These are phyloP conservation scores for Moniliophthora roreri DNA, from an alignment of 1,284 basidiomycete species.

Conservation along the genomic window DNA sequence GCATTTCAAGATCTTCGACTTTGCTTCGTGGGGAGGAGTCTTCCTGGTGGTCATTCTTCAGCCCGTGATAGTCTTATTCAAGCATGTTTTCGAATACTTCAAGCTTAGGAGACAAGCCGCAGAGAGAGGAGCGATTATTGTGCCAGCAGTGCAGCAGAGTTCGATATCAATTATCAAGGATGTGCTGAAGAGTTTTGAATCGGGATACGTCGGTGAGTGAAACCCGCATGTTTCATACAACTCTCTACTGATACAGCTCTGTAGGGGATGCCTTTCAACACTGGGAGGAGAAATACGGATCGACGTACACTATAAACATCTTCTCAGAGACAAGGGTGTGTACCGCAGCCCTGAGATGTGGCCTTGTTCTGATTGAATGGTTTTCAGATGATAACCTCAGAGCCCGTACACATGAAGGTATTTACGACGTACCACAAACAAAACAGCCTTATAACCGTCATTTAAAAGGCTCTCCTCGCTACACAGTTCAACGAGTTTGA, in stretches of 20 bases:
- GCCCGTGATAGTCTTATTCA: not conserved
- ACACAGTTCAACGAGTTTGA: slow-evolving; percentile 40
- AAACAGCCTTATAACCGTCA: not conserved
- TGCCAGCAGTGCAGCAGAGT: slow-evolving; percentile 8
- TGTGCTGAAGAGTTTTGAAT: slow-evolving; percentile 2
- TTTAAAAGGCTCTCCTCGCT: slow-evolving; percentile 29
- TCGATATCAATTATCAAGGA: slow-evolving; percentile 1
- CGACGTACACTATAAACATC: slow-evolving; percentile 7
- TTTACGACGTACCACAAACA: not conserved
- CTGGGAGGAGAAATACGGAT: slow-evolving; percentile 13
- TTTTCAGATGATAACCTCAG: slow-evolving; percentile 14
- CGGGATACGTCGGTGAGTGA: slow-evolving; percentile 10
- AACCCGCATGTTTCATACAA: not conserved
- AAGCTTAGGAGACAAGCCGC: slow-evolving; percentile 1
- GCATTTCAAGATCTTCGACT: not conserved
- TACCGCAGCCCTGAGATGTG: not conserved
- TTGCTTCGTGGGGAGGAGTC: not conserved
- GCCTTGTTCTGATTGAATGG: not conserved
- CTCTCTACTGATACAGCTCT: not conserved
- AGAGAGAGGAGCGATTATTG: slow-evolving; percentile 4
- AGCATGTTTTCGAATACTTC: not conserved
- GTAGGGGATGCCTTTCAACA: slow-evolving; percentile 13
- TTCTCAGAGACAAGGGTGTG: slow-evolving; percentile 14
- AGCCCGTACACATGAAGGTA: slow-evolving; percentile 18
- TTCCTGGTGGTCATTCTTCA: not conserved